A percentile compares a stretch with the other conserved stretches of the same genome.
Evolutionary conservation across 2,329 filamentous ascomycete species (phyloP).

Genomic region (Arthroderma uncinatum): DNA sequence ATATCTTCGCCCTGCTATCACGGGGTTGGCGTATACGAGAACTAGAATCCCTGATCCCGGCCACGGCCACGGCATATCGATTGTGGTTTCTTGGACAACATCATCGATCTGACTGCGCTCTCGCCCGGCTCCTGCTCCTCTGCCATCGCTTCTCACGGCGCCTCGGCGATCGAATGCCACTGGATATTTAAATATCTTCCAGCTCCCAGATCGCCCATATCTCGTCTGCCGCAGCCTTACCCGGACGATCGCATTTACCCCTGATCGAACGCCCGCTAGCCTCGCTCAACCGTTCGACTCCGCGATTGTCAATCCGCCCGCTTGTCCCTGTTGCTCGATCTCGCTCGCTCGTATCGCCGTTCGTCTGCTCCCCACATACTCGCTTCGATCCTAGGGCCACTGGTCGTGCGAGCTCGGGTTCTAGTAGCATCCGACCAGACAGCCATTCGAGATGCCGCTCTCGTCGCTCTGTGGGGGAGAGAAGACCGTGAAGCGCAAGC

Average conservation of each 20-base stretch:
- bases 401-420: background rate
- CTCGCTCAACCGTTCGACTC: background rate
- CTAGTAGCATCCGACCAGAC: background rate
- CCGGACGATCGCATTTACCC: background rate
- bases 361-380: background rate
- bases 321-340: background rate
- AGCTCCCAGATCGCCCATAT: background rate
- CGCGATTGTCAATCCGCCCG: background rate
- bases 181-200: background rate
- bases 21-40: background rate
- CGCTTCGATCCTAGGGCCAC: background rate
- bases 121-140: background rate
- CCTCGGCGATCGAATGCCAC: background rate
- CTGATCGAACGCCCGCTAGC: background rate
- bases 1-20: background rate
- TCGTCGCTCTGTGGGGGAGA: constrained; percentile 51
- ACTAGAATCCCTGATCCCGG: background rate
- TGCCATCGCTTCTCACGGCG: background rate
- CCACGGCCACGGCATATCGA: background rate
- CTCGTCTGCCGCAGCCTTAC: background rate
- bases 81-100: constrained; percentile 2
- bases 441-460: constrained; percentile 32
- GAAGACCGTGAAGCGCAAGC: constrained; percentile 88
- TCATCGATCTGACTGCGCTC: background rate
- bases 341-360: constrained; percentile 1